Evolutionary conservation across 177 flowering plant species (phyloP).

Genomic region (Vitis hybrid): DNA sequence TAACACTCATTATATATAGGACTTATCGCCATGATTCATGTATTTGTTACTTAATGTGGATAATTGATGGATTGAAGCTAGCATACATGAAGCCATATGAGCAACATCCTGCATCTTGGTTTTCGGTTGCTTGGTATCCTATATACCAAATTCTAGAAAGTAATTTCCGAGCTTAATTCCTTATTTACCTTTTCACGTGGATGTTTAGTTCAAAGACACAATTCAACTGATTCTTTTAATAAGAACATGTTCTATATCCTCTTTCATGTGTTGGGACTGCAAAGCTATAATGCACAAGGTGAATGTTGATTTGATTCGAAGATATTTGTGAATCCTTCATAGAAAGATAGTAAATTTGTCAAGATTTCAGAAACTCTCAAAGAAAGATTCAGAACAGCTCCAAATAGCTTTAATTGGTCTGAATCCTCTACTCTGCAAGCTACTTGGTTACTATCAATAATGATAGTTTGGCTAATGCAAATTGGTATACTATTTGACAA

Average conservation of each 20-base stretch:
- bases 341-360: not conserved
- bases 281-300: slow-evolving; percentile 30
- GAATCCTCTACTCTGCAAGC: too few species aligned
- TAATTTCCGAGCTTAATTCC: slow-evolving; percentile 21
- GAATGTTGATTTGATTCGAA: slow-evolving; percentile 32
- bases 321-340: slow-evolving; percentile 11
- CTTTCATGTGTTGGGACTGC: slow-evolving; percentile 27
- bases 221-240: slow-evolving; percentile 1
- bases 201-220: slow-evolving; percentile 4
- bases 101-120: slow-evolving; percentile 23
- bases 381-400: slow-evolving; percentile 17
- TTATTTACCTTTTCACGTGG: slow-evolving; percentile 25
- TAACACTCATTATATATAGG: too few species aligned
- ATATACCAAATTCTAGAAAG: slow-evolving; percentile 27
- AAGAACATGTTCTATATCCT: slow-evolving; percentile 8
- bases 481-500: too few species aligned
- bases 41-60: too few species aligned
- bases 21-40: too few species aligned
- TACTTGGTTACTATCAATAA: too few species aligned
- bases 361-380: slow-evolving; percentile 19
- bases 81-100: slow-evolving; percentile 15
- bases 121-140: slow-evolving; percentile 33
- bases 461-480: too few species aligned
- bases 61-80: not conserved
- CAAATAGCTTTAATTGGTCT: too few species aligned